Evolutionary conservation across 805 yeast species (phyloP).

Genomic region (Saccharomycopsis fodiens): DNA sequence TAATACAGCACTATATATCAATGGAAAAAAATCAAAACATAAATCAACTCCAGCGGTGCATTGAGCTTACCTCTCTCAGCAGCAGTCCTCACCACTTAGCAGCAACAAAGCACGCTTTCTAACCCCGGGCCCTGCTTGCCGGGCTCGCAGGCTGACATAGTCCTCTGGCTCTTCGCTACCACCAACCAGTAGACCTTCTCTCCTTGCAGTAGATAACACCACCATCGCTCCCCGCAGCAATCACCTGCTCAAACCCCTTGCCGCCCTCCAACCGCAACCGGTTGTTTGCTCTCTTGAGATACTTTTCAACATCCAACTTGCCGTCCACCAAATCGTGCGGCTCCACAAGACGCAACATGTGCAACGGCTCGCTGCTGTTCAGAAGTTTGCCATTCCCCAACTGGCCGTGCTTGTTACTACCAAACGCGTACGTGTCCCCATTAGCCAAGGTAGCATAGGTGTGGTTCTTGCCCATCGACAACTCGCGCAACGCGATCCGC

Average conservation of each 20-base stretch:
- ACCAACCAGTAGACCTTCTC: background rate
- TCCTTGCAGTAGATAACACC: conserved; percentile 54
- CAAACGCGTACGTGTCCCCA: conserved; percentile 71
- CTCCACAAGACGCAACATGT: conserved; percentile 50
- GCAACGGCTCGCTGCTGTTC: conserved; percentile 47
- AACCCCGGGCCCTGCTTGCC: too few relatives aligned
- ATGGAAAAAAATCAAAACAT: too few relatives aligned
- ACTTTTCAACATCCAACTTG: conserved; percentile 21
- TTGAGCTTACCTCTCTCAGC: too few relatives aligned
- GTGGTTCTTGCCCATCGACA: conserved; percentile 64
- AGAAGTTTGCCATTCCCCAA: conserved; percentile 73
- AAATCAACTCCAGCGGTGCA: too few relatives aligned
- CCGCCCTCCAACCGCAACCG: conserved; percentile 37
- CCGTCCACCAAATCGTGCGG: conserved; percentile 31
- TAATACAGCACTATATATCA: too few relatives aligned
- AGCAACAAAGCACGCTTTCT: too few relatives aligned
- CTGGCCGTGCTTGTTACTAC: conserved; percentile 77
- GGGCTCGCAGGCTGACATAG: too few relatives aligned
- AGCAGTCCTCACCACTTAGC: too few relatives aligned
- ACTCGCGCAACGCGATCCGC: conserved; percentile 39
- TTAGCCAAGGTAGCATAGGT: conserved; percentile 50
- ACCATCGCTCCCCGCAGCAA: conserved; percentile 54
- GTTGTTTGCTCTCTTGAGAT: conserved; percentile 32
- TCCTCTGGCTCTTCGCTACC: too few relatives aligned
- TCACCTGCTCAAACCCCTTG: conserved; percentile 40